A percentile compares a stretch with the other conserved stretches of the same genome.
Evolutionary conservation across 2,329 filamentous ascomycete species (phyloP).

Genomic region (Saccharata proteae): DNA sequence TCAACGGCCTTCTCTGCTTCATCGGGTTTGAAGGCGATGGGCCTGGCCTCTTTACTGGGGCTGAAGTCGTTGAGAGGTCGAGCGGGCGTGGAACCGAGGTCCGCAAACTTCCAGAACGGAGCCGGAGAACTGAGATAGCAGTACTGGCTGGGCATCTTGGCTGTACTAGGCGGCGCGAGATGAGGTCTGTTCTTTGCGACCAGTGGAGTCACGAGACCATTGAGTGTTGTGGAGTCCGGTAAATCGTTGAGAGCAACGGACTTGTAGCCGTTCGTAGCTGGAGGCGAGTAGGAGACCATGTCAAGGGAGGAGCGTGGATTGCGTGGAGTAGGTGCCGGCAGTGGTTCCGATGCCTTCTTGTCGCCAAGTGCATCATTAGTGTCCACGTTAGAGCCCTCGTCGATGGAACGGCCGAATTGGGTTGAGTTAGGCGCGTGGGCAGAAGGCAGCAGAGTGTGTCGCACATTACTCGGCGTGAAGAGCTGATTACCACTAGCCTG

Average conservation of each 20-base stretch:
- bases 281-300: constrained; percentile 7
- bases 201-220: constrained; percentile 49
- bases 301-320: constrained; percentile 2
- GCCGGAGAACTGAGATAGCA: constrained; percentile 78
- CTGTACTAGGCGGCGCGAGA: constrained; percentile 67
- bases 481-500: constrained; percentile 10
- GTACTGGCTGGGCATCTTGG: constrained; percentile 70
- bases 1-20: constrained; percentile 22
- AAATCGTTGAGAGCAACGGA: constrained; percentile 3
- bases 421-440: constrained; percentile 6
- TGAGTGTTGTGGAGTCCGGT: constrained; percentile 12
- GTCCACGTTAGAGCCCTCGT: constrained; percentile 4
- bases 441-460: constrained; percentile 15
- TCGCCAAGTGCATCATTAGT: constrained; percentile 1
- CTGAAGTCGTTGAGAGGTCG: constrained; percentile 23
- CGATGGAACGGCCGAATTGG: constrained; percentile 4
- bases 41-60: constrained; percentile 22
- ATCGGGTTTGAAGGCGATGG: constrained; percentile 9
- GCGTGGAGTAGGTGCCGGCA: constrained; percentile 5
- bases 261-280: constrained; percentile 7
- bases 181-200: constrained; percentile 61
- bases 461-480: constrained; percentile 12
- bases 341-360: constrained; percentile 5
- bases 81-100: constrained; percentile 62
- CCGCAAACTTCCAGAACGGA: constrained; percentile 79